Conservation (phyloP, 805 yeast species). For the Nakazawaea ernobii region DNA sequence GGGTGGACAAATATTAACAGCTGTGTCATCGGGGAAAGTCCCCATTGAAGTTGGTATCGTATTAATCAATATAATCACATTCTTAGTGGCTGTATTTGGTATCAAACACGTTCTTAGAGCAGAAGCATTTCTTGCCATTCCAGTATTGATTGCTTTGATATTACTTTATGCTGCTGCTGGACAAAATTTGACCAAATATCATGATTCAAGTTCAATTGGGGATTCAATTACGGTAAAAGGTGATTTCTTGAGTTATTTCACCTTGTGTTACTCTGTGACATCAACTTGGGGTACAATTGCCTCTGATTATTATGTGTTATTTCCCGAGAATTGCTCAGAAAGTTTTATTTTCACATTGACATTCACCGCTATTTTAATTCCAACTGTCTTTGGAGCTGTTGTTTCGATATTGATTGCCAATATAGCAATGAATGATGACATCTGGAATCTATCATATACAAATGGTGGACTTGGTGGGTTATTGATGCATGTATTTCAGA, state of each 20-base stretch:
- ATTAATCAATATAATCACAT: constrained; percentile 58
- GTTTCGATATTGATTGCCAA: constrained; percentile 68
- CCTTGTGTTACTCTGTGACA: constrained; percentile 71
- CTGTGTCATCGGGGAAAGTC: constrained; percentile 58
- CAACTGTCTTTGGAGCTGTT: constrained; percentile 72
- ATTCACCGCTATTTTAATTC: constrained; percentile 58
- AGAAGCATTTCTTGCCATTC: constrained; percentile 63
- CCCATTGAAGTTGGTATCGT: constrained; percentile 73
- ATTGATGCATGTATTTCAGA: constrained; percentile 53
- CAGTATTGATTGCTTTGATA: constrained; percentile 61
- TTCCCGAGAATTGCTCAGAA: constrained; percentile 67
- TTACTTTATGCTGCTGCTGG: constrained; percentile 58
- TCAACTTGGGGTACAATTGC: constrained; percentile 89
- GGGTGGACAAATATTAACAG: constrained; percentile 76
- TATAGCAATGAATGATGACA: constrained; percentile 50
- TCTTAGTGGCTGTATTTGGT: constrained; percentile 71
- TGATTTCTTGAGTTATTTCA: constrained; percentile 66
- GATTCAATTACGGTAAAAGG: constrained; percentile 46
- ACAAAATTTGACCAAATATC: constrained; percentile 27
- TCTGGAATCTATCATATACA: constrained; percentile 55
- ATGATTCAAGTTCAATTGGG: constrained; percentile 30
- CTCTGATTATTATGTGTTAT: constrained; percentile 74
- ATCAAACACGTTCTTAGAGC: constrained; percentile 63
- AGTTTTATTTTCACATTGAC: constrained; percentile 52
- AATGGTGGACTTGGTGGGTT: constrained; percentile 72